Percentiles rank a stretch among this genome's conserved stretches.
Evolutionary conservation across 805 yeast genomes (phyloP).

Genomic region (Metschnikowia aberdeeniae): DNA sequence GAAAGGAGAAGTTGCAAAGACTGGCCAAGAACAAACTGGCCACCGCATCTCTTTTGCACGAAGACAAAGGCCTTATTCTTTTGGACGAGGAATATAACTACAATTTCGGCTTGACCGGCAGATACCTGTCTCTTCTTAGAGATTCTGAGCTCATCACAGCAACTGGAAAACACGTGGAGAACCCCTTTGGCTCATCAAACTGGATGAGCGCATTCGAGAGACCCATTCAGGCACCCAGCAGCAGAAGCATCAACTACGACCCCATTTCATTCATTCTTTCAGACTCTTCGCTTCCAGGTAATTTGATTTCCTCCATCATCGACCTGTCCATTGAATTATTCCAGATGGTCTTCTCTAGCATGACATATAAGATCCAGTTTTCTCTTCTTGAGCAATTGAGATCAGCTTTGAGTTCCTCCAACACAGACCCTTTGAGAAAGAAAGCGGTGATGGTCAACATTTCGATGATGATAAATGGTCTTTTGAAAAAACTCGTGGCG

Average conservation of each 20-base stretch:
- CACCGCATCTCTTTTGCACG: constrained; percentile 19
- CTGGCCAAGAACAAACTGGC: constrained; percentile 14
- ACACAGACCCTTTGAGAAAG: constrained; percentile 29
- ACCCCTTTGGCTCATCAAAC: neutral
- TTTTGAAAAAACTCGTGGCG: constrained; percentile 24
- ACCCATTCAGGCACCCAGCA: constrained; percentile 18
- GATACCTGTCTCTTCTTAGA: constrained; percentile 20
- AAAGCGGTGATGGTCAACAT: constrained; percentile 58
- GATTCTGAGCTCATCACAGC: neutral
- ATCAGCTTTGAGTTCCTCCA: constrained; percentile 40
- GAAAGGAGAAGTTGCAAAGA: constrained; percentile 19
- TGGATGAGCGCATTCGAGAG: constrained; percentile 35
- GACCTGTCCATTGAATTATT: constrained; percentile 79
- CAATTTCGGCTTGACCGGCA: constrained; percentile 53
- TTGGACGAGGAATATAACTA: constrained; percentile 48
- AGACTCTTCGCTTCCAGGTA: constrained; percentile 23
- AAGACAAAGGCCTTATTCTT: constrained; percentile 22
- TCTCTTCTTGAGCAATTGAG: constrained; percentile 82
- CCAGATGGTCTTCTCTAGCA: constrained; percentile 61
- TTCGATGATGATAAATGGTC: constrained; percentile 59
- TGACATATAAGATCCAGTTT: constrained; percentile 76
- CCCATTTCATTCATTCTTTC: constrained; percentile 26
- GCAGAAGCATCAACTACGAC: constrained; percentile 31
- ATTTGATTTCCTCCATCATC: constrained; percentile 43
- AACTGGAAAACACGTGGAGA: neutral